phyloP scores from a whole-genome alignment of 257 asterid species.

The Lycium ferocissimum region DNA sequence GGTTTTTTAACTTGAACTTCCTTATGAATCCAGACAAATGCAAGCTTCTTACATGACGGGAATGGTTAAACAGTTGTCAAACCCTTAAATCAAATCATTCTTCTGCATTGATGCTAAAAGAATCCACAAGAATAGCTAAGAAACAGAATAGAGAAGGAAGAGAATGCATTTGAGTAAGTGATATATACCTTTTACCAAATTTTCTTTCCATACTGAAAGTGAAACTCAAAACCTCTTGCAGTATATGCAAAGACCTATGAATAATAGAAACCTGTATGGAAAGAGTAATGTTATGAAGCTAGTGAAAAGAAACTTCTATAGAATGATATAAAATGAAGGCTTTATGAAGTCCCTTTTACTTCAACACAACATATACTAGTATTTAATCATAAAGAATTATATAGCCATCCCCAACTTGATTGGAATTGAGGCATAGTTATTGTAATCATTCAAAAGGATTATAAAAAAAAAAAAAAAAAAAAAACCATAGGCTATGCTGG shows the following conservation, averaged over 20 bases:
- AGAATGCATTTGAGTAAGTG: slow-evolving; percentile 35
- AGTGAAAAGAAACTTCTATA: not conserved
- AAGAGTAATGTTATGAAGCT: slow-evolving; percentile 1
- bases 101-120: not conserved
- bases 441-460: not conserved
- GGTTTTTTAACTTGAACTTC: not conserved
- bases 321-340: slow-evolving; percentile 4
- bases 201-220: slow-evolving; percentile 53
- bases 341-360: slow-evolving; percentile 12
- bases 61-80: slow-evolving; percentile 11
- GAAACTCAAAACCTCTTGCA: slow-evolving; percentile 60
- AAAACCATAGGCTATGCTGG: not conserved
- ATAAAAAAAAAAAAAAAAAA: not conserved
- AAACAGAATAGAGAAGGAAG: slow-evolving; percentile 16
- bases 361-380: slow-evolving; percentile 21
- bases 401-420: not conserved
- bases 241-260: slow-evolving; percentile 68
- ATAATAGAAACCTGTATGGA: slow-evolving; percentile 69
- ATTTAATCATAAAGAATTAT: not conserved
- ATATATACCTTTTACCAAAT: slow-evolving; percentile 57
- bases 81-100: slow-evolving; percentile 17
- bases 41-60: slow-evolving; percentile 15
- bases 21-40: slow-evolving; percentile 22
- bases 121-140: not conserved
- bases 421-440: not conserved